Conservation (phyloP, 441 rosid genomes). For the Theobroma grandiflorum region DNA sequence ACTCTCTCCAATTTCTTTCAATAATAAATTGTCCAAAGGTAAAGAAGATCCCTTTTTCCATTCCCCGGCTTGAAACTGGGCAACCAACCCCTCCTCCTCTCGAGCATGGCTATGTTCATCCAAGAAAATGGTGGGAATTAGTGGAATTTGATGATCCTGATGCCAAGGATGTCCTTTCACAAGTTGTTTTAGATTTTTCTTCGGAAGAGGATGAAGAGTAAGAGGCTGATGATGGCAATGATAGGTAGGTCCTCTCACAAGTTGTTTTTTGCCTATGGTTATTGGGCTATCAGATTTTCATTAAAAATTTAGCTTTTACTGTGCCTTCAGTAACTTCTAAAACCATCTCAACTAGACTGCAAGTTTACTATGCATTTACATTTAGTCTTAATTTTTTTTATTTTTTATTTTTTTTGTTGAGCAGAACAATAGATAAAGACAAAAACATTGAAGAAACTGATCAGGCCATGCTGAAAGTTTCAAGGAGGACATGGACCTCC, state of each 20-base stretch:
- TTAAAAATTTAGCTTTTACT: too few species aligned
- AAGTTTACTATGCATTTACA: too few species aligned
- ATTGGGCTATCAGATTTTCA: too few species aligned
- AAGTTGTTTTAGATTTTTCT: not conserved
- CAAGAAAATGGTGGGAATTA: conserved; percentile 13
- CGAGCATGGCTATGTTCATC: not conserved
- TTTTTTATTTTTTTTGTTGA: too few species aligned
- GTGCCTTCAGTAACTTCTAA: too few species aligned
- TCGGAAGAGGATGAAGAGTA: not conserved
- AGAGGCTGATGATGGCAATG: conserved; percentile 6
- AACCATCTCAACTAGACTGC: too few species aligned
- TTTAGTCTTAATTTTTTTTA: too few species aligned
- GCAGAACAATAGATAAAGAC: too few species aligned
- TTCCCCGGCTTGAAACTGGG: not conserved
- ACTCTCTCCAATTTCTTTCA: not conserved
- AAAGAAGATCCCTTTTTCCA: not conserved
- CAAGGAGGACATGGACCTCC: too few species aligned
- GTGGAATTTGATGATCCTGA: conserved; percentile 9
- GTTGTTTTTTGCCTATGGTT: too few species aligned
- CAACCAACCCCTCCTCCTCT: not conserved
- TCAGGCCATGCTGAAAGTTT: too few species aligned
- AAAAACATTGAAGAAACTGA: too few species aligned
- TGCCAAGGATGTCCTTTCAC: conserved; percentile 20
- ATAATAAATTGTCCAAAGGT: not conserved
- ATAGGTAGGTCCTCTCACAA: not conserved